A percentile compares a stretch with the other conserved stretches of the same genome.
phyloP scores from a whole-genome alignment of 345 rosid species.

The Bruguiera parviflora region DNA sequence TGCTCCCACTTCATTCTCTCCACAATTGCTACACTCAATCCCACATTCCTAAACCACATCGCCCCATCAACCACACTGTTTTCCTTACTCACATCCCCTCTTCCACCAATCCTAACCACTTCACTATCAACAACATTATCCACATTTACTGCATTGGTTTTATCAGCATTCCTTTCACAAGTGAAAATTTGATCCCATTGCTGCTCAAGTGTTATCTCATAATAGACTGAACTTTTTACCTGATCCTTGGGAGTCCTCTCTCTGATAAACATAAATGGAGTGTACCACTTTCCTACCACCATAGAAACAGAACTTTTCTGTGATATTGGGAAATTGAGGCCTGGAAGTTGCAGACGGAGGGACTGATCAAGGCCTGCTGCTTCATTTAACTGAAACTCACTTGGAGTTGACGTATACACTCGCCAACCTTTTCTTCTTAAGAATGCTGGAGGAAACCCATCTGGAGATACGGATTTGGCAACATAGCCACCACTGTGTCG shows the following conservation, averaged over 20 bases:
- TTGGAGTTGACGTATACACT: slow-evolving; percentile 6
- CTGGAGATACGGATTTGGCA: slow-evolving; percentile 5
- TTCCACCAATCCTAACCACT: slow-evolving; percentile 1
- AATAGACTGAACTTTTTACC: slow-evolving; percentile 11
- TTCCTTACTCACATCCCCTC: neutral
- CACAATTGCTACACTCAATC: slow-evolving; percentile 7
- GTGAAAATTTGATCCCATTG: slow-evolving; percentile 14
- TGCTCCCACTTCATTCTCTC: slow-evolving; percentile 22
- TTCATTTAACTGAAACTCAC: slow-evolving; percentile 14
- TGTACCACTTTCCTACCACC: slow-evolving; percentile 25
- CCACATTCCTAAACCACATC: slow-evolving; percentile 10
- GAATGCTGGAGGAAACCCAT: slow-evolving; percentile 18
- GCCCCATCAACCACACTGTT: neutral
- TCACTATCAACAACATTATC: slow-evolving; percentile 7
- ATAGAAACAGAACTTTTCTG: neutral
- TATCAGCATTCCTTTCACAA: neutral
- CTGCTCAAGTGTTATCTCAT: slow-evolving; percentile 20
- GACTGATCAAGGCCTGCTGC: slow-evolving; percentile 19
- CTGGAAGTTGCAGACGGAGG: slow-evolving; percentile 15
- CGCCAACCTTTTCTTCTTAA: slow-evolving; percentile 19
- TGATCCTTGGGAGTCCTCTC: slow-evolving; percentile 13
- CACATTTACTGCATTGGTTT: neutral
- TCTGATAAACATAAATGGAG: slow-evolving; percentile 22
- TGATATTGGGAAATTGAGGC: slow-evolving; percentile 9
- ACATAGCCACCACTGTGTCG: neutral